Percentiles rank a stretch among this genome's conserved stretches.
Conservation (phyloP, 352 stramenopile species). For the Phytophthora pini region DNA sequence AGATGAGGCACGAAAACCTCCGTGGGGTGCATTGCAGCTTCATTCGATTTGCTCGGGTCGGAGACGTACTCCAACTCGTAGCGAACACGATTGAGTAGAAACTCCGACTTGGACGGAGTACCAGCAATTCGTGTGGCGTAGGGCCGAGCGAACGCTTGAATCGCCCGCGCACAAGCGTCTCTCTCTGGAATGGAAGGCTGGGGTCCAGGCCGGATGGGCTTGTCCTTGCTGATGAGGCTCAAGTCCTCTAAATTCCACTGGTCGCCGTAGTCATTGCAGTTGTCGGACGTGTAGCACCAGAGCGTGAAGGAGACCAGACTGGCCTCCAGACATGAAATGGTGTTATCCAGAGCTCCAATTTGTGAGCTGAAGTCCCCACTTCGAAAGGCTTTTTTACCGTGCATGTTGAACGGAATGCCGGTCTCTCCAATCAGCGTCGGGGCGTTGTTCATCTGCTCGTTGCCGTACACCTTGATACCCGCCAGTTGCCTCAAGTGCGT, state of each 20-base stretch:
- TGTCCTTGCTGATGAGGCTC: slow-evolving; percentile 72
- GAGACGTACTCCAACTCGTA: slow-evolving; percentile 70
- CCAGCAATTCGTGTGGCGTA: slow-evolving; percentile 75
- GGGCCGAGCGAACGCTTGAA: slow-evolving; percentile 72
- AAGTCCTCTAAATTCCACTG: slow-evolving; percentile 90
- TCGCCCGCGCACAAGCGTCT: slow-evolving; percentile 48
- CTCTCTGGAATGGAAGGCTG: slow-evolving; percentile 23
- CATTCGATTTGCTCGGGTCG: slow-evolving; percentile 40
- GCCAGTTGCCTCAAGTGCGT: slow-evolving; percentile 68
- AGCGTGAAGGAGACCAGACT: slow-evolving; percentile 85
- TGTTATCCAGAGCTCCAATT: slow-evolving; percentile 68
- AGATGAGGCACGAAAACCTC: slow-evolving; percentile 82
- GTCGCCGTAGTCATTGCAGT: slow-evolving; percentile 80
- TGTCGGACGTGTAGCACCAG: slow-evolving; percentile 90
- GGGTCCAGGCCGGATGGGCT: slow-evolving; percentile 28
- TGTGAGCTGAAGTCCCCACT: slow-evolving; percentile 57
- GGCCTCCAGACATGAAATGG: slow-evolving; percentile 65
- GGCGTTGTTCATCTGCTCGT: slow-evolving; percentile 55
- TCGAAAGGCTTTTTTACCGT: slow-evolving; percentile 47
- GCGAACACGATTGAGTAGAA: slow-evolving; percentile 50
- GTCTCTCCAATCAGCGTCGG: slow-evolving; percentile 76
- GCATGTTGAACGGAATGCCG: slow-evolving; percentile 77
- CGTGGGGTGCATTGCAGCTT: slow-evolving; percentile 34
- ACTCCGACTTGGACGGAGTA: slow-evolving; percentile 63
- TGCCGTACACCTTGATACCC: slow-evolving; percentile 61